Percentiles rank a stretch among this genome's conserved stretches.
phyloP scores from a whole-genome alignment of 768 basidiomycete species.

The Amylocystis lapponica region DNA sequence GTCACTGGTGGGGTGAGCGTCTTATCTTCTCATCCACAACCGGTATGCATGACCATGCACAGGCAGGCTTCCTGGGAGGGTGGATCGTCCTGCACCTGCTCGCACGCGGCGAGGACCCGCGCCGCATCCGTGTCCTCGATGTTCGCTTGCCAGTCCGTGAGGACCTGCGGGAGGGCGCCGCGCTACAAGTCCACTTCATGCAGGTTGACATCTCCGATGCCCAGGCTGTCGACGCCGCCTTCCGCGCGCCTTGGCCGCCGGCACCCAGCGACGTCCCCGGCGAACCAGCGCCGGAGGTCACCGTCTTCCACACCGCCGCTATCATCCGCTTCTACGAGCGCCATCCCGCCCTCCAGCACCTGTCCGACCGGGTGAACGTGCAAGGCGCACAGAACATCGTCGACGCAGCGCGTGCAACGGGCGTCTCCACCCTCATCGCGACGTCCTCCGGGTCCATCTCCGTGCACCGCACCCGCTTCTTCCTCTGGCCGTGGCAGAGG shows the following conservation, averaged over 20 bases:
- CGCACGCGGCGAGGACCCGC: slow-evolving; percentile 65
- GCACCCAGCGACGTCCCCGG: slow-evolving; percentile 9
- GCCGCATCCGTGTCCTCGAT: slow-evolving; percentile 60
- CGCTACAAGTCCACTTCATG: slow-evolving; percentile 49
- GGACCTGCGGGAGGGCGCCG: slow-evolving; percentile 50
- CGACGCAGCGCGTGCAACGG: slow-evolving; percentile 46
- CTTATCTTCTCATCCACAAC: too few species aligned
- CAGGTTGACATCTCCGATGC: slow-evolving; percentile 54
- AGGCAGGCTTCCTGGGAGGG: slow-evolving; percentile 74
- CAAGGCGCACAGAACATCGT: slow-evolving; percentile 64
- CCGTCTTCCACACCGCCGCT: slow-evolving; percentile 74
- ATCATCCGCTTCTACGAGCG: slow-evolving; percentile 78
- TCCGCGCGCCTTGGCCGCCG: slow-evolving; percentile 57
- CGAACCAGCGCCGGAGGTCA: slow-evolving; percentile 35
- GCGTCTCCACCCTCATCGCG: slow-evolving; percentile 56
- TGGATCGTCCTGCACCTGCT: slow-evolving; percentile 71
- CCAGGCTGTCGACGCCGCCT: slow-evolving; percentile 50
- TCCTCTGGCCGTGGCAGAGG: slow-evolving; percentile 73
- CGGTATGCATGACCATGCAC: neutral
- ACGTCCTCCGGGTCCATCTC: slow-evolving; percentile 70
- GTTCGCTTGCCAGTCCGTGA: slow-evolving; percentile 53
- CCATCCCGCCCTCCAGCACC: slow-evolving; percentile 39
- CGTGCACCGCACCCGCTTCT: slow-evolving; percentile 52
- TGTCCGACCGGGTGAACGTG: slow-evolving; percentile 60
- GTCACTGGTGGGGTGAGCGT: slow-evolving; percentile 65